phyloP scores from a whole-genome alignment of 495 filamentous ascomycete species.

The Penicillium riverlandense region DNA sequence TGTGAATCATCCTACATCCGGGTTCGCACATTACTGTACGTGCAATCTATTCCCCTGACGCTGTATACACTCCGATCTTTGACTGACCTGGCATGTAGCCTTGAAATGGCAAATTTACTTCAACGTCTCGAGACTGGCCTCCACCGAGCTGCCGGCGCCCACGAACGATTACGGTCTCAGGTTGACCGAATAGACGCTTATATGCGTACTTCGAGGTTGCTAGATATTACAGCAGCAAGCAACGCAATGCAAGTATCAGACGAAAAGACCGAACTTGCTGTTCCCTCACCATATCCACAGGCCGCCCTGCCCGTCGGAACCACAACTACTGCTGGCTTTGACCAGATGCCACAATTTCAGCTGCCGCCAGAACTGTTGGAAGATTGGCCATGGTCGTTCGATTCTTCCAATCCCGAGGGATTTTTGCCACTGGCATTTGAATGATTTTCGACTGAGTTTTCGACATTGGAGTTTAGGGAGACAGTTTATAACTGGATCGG shows the following conservation, averaged over 20 bases:
- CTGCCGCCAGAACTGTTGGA: slow-evolving; percentile 30
- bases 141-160: slow-evolving; percentile 31
- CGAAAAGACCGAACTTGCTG: slow-evolving; percentile 6
- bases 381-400: slow-evolving; percentile 35
- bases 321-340: slow-evolving; percentile 6
- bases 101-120: slow-evolving; percentile 43
- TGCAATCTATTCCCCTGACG: neutral
- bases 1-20: slow-evolving; percentile 38
- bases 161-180: slow-evolving; percentile 31
- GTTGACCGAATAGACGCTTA: slow-evolving; percentile 42
- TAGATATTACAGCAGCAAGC: slow-evolving; percentile 8
- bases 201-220: slow-evolving; percentile 28
- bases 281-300: slow-evolving; percentile 4
- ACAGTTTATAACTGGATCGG: too few relatives aligned
- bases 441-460: neutral
- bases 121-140: slow-evolving; percentile 36
- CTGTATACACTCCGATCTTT: neutral
- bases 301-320: slow-evolving; percentile 1
- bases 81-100: slow-evolving; percentile 3
- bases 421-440: slow-evolving; percentile 21
- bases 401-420: slow-evolving; percentile 19
- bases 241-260: slow-evolving; percentile 1
- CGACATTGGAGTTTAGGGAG: too few relatives aligned
- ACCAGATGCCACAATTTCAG: slow-evolving; percentile 28
- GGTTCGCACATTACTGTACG: slow-evolving; percentile 36